Evolutionary conservation across 805 yeast species (phyloP).

Genomic region (Millerozyma miso): DNA sequence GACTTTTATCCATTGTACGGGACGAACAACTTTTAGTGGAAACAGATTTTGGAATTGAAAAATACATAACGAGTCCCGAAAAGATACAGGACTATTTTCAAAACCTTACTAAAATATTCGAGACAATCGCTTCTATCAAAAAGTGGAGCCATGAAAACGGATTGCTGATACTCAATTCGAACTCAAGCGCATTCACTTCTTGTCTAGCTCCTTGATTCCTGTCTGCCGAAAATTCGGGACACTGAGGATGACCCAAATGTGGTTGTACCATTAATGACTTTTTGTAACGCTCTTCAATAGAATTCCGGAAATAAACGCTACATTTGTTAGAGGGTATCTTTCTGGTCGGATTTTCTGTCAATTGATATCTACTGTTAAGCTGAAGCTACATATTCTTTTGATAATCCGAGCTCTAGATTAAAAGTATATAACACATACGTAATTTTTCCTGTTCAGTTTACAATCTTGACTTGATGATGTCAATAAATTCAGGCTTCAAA

Average conservation of each 20-base stretch:
- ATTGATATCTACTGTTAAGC: not conserved
- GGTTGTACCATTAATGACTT: too few species aligned
- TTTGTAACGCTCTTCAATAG: too few species aligned
- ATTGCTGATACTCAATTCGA: constrained; percentile 2
- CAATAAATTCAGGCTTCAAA: constrained; percentile 95
- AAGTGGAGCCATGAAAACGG: constrained; percentile 9
- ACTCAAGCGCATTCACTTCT: not conserved
- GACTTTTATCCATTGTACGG: constrained; percentile 14
- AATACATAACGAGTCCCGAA: constrained; percentile 7
- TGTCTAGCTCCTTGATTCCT: too few species aligned
- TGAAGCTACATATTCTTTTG: not conserved
- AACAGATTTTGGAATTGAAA: constrained; percentile 34
- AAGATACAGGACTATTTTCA: constrained; percentile 14
- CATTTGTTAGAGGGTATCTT: too few species aligned
- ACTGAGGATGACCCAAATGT: too few species aligned
- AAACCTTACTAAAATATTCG: constrained; percentile 19
- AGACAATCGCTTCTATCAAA: constrained; percentile 10
- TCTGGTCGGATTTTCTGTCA: too few species aligned
- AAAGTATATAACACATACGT: constrained; percentile 2
- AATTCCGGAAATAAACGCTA: too few species aligned
- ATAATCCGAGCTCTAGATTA: too few species aligned
- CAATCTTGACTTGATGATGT: constrained; percentile 88
- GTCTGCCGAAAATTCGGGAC: too few species aligned
- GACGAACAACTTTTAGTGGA: constrained; percentile 29
- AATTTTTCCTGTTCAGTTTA: constrained; percentile 26